Percentiles rank a stretch among this genome's conserved stretches.
phyloP scores from a whole-genome alignment of 2,329 filamentous ascomycete genomes.

The Fusarium musae region DNA sequence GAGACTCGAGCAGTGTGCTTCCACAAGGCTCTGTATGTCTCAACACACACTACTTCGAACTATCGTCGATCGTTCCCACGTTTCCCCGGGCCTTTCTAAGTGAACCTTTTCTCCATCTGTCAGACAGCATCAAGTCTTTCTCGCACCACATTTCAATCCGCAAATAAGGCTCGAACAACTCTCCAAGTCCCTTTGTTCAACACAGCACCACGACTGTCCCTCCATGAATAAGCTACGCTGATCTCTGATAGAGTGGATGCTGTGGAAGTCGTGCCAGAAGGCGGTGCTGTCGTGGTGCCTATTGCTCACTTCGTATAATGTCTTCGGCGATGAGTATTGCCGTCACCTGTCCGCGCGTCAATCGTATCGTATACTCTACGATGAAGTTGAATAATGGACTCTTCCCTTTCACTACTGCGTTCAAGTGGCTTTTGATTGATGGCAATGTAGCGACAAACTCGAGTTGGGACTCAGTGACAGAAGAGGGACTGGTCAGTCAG shows the following conservation, averaged over 20 bases:
- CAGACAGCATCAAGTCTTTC: not conserved
- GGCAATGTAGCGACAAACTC: not conserved
- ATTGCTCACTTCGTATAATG: not conserved
- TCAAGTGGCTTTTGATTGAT: not conserved
- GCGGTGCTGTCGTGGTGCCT: not conserved
- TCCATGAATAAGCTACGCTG: not conserved
- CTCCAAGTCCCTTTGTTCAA: not conserved
- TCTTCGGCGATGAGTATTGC: not conserved
- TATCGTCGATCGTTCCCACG: not conserved
- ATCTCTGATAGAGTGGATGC: not conserved
- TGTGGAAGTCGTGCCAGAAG: not conserved
- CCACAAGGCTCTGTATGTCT: no score
- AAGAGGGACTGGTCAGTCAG: not conserved
- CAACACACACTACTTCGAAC: not conserved
- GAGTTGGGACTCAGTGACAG: rapidly evolving
- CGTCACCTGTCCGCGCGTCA: not conserved
- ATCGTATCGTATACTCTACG: not conserved
- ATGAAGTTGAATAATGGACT: rapidly evolving
- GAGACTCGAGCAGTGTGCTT: not conserved
- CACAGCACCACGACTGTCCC: not conserved
- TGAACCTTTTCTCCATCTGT: not conserved
- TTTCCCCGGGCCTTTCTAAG: rapidly evolving
- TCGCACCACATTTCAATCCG: not conserved
- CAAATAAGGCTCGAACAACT: conserved; percentile 18
- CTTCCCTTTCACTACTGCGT: rapidly evolving